Base-by-base conservation (phyloP, 75 land plant genomes). In the Cunninghamia lanceolata region DNA sequence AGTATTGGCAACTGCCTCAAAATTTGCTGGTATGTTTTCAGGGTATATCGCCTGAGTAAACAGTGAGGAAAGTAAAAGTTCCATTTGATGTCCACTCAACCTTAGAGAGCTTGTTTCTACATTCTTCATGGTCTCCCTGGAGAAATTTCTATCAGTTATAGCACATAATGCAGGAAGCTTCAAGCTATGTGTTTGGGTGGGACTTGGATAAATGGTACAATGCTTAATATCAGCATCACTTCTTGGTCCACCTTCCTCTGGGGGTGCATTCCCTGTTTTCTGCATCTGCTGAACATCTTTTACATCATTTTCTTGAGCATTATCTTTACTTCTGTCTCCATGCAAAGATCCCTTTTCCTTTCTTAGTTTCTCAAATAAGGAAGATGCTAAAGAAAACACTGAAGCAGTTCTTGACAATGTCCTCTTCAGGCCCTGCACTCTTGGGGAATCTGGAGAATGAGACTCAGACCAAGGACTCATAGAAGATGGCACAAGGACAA, bases 1-100 rank as follows among this genome's bases (percentile, higher is more conserved):
- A 53, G 96, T 96, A 83, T 94, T 96, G 85, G 96, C 96, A 88
- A 96, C 91, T 74, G 98, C 99, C 88, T 97, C 99, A 90, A 88
- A 97, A 83, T 93, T 97, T 79, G 90, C 88, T 76, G 98, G 98
- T 78, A 25, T 88, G 85, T 97, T 97, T 82, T 89, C 93, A 83
- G 90, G 84, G 43, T 92, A 89, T 43, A 88, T 90, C 36, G 95
- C 92, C 82, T 97, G 95, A 85, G 89, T 86, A 92, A 92, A 93
- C 30, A 96, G 85, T 54, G 96, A 95, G 81, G 99, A 96, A 43
- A 97, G 95, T 56, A 97, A 89, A 3, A 97, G 93, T 42, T 86
- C 89, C 15, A 94, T 94, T 85, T 97, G 99, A 59, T 91, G 91
- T 84, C 95, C 95, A 84, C 94, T 94, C 59, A 97, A 85, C 84